These are phyloP conservation scores for Microbotryum silenes-acaulis DNA, from an alignment of 1,284 basidiomycete species.

Conservation along the genomic window DNA sequence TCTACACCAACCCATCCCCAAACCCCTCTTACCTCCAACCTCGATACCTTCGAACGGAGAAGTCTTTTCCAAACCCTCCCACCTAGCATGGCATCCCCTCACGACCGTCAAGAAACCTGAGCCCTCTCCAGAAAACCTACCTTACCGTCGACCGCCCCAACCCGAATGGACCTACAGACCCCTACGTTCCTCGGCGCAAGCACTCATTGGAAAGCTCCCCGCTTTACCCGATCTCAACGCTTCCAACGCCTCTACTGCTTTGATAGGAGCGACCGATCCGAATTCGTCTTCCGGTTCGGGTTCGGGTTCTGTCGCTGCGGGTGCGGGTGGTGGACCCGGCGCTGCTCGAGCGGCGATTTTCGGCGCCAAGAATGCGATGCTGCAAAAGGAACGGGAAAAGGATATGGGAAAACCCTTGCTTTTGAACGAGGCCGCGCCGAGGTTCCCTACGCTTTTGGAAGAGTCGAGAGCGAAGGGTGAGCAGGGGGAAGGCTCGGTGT, in stretches of 20 bases:
- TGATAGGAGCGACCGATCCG: neutral
- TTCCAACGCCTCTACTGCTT: neutral
- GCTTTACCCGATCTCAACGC: constrained; percentile 16
- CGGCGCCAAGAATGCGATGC: constrained; percentile 31
- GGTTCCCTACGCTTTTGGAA: constrained; percentile 13
- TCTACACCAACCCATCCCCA: constrained; percentile 14
- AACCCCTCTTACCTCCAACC: neutral
- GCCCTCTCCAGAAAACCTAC: neutral
- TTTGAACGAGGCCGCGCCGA: neutral
- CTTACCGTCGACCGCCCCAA: neutral
- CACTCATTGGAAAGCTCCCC: constrained; percentile 10
- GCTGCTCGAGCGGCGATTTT: constrained; percentile 11
- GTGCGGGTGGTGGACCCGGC: constrained; percentile 5
- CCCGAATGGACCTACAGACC: neutral
- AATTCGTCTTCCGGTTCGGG: neutral
- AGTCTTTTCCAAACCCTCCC: neutral
- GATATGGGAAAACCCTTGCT: constrained; percentile 17
- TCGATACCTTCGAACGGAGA: neutral
- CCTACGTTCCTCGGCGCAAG: constrained; percentile 2
- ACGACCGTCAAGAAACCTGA: neutral
- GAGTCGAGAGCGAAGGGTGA: neutral
- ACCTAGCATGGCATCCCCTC: constrained; percentile 20
- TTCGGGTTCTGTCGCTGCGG: neutral
- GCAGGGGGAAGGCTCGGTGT: neutral
- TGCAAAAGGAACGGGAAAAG: constrained; percentile 21